These are phyloP conservation scores for Ascoidea tarda DNA, from an alignment of 805 yeast genomes.

Conservation along the genomic window DNA sequence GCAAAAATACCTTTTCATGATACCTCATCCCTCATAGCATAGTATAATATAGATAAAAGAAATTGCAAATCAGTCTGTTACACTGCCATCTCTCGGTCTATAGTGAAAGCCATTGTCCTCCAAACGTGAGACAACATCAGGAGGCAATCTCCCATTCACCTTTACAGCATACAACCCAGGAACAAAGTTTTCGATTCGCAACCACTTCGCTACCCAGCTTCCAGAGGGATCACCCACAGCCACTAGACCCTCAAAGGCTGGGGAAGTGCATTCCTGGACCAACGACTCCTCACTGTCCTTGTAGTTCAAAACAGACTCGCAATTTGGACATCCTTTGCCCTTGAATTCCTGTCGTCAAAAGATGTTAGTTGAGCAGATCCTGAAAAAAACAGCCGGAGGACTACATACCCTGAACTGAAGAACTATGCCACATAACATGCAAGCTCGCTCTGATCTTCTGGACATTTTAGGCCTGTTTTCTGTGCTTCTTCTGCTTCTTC, in stretches of 20 bases:
- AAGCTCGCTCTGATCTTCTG: slow-evolving; percentile 74
- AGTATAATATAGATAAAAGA: neutral
- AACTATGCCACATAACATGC: slow-evolving; percentile 92
- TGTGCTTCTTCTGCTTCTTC: too few species aligned
- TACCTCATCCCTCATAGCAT: neutral
- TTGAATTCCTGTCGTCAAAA: slow-evolving; percentile 38
- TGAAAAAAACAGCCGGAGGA: neutral
- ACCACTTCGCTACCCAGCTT: slow-evolving; percentile 96
- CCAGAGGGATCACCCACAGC: slow-evolving; percentile 75
- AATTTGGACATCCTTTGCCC: slow-evolving; percentile 88
- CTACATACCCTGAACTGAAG: slow-evolving; percentile 49
- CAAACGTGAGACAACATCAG: slow-evolving; percentile 64
- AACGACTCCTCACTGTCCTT: slow-evolving; percentile 70
- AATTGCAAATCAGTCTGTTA: slow-evolving; percentile 33
- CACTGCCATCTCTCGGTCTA: slow-evolving; percentile 92
- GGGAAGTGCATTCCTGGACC: slow-evolving; percentile 87
- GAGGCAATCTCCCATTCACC: slow-evolving; percentile 83
- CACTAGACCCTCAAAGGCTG: slow-evolving; percentile 89
- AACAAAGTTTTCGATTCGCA: slow-evolving; percentile 75
- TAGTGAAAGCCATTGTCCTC: slow-evolving; percentile 66
- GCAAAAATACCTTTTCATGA: too few species aligned
- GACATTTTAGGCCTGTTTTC: slow-evolving; percentile 11
- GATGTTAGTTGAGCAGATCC: neutral
- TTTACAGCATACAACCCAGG: slow-evolving; percentile 92
- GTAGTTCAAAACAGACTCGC: slow-evolving; percentile 75